These are phyloP conservation scores for Alternaria tenuissima DNA, from an alignment of 2,329 filamentous ascomycete species.

Conservation along the genomic window DNA sequence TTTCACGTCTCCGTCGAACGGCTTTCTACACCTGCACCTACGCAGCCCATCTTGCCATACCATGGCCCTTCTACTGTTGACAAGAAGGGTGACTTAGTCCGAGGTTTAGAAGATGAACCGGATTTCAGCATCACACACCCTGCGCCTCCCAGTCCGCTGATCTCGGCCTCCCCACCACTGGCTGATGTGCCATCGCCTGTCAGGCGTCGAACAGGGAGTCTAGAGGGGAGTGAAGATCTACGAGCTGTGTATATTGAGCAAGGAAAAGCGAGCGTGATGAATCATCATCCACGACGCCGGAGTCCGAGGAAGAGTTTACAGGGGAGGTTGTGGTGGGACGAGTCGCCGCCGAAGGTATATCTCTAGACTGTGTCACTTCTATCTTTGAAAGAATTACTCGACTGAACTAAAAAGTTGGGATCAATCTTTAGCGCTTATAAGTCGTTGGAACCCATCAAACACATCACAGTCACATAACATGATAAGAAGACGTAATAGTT, in stretches of 20 bases:
- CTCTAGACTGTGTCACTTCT: not conserved
- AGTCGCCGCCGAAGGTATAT: not conserved
- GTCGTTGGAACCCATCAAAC: not conserved
- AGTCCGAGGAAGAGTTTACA: conserved; percentile 2
- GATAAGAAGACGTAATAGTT: not conserved
- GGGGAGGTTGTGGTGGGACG: not conserved
- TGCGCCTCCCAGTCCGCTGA: not conserved
- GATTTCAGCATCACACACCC: conserved; percentile 11
- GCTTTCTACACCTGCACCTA: not conserved
- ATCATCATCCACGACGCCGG: not conserved
- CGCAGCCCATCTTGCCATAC: not conserved
- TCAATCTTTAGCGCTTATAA: no score
- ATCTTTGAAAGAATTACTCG: no score
- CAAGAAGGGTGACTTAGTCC: not conserved
- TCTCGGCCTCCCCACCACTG: not conserved
- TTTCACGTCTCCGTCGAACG: conserved; percentile 2
- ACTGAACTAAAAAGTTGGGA: no score
- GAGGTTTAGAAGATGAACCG: not conserved
- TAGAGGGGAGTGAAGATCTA: not conserved
- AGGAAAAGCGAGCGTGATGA: not conserved
- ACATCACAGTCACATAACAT: not conserved
- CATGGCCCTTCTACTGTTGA: not conserved
- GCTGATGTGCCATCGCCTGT: not conserved
- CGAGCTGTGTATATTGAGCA: conserved; percentile 1
- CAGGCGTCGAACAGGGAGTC: not conserved